Conservation (phyloP, 1,284 basidiomycete genomes). For the Austroboletus novae-zelandiae region DNA sequence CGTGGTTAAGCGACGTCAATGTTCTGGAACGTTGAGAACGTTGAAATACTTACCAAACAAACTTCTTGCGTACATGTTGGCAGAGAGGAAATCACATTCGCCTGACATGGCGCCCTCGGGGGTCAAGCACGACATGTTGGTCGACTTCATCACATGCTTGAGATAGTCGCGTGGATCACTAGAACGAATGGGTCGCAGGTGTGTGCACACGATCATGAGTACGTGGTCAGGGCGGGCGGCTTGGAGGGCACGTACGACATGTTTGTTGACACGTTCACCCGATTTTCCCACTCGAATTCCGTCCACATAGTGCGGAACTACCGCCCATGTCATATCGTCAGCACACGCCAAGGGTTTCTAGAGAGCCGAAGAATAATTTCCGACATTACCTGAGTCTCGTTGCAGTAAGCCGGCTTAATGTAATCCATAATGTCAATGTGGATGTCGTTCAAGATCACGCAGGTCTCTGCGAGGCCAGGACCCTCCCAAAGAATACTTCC, state of each 20-base stretch:
- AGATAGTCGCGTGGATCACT: conserved; percentile 75
- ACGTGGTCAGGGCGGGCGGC: background rate
- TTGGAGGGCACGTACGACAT: conserved; percentile 47
- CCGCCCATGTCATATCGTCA: conserved; percentile 3
- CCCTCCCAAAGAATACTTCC: conserved; percentile 98
- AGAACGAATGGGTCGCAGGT: background rate
- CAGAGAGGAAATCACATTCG: conserved; percentile 81
- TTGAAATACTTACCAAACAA: conserved; percentile 59
- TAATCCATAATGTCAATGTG: conserved; percentile 99
- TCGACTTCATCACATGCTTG: conserved; percentile 77
- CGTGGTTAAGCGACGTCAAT: background rate
- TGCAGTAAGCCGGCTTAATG: conserved; percentile 96
- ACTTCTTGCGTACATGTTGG: conserved; percentile 80
- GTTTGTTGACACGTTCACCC: conserved; percentile 78
- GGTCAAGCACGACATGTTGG: conserved; percentile 86
- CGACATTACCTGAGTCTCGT: conserved; percentile 79
- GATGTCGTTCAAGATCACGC: conserved; percentile 94
- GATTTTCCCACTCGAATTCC: conserved; percentile 91
- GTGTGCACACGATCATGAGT: background rate
- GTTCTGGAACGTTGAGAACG: background rate
- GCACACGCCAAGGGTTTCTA: background rate
- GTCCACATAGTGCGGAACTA: conserved; percentile 94
- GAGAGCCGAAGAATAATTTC: background rate
- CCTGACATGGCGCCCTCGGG: conserved; percentile 80
- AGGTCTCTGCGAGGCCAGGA: conserved; percentile 82